A percentile compares a stretch with the other conserved stretches of the same genome.
phyloP scores from a whole-genome alignment of 2,329 filamentous ascomycete genomes.

The Phyllosticta citriasiana region DNA sequence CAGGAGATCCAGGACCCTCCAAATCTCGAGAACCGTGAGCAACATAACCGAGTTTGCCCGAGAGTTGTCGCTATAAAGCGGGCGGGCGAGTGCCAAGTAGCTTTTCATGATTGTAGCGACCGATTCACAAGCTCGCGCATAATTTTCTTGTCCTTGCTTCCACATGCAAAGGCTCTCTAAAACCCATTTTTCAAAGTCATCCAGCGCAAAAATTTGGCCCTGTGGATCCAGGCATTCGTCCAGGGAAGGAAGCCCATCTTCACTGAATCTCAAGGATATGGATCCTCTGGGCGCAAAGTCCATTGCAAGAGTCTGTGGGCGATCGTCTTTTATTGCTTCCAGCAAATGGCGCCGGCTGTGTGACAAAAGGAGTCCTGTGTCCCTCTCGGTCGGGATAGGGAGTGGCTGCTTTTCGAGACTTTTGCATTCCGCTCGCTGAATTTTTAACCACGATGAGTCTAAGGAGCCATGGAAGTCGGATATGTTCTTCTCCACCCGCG shows the following conservation, averaged over 20 bases:
- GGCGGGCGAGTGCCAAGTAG: conserved; percentile 13
- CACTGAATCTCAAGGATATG: conserved; percentile 2
- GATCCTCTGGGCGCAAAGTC: neutral
- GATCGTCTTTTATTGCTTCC: neutral
- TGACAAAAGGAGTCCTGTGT: neutral
- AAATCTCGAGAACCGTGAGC: conserved; percentile 47
- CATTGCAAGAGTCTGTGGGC: neutral
- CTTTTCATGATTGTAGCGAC: conserved; percentile 13
- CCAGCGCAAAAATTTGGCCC: conserved; percentile 19
- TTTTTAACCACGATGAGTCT: neutral
- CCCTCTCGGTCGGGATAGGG: neutral
- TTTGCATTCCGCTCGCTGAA: neutral
- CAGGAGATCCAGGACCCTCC: conserved; percentile 46
- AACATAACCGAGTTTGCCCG: conserved; percentile 45
- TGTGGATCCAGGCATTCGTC: neutral
- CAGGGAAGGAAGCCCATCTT: conserved; percentile 11
- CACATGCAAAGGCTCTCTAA: conserved; percentile 29
- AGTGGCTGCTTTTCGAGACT: neutral
- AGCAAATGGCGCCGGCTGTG: neutral
- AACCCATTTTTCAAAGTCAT: conserved; percentile 43
- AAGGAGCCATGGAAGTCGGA: neutral
- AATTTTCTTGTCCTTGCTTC: conserved; percentile 21
- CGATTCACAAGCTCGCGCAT: conserved; percentile 17
- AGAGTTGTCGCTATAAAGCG: conserved; percentile 32
- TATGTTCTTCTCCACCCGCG: neutral